Percentiles rank a stretch among this genome's conserved stretches.
phyloP scores from a whole-genome alignment of 306 rosid genomes.

The Styphnolobium japonicum region DNA sequence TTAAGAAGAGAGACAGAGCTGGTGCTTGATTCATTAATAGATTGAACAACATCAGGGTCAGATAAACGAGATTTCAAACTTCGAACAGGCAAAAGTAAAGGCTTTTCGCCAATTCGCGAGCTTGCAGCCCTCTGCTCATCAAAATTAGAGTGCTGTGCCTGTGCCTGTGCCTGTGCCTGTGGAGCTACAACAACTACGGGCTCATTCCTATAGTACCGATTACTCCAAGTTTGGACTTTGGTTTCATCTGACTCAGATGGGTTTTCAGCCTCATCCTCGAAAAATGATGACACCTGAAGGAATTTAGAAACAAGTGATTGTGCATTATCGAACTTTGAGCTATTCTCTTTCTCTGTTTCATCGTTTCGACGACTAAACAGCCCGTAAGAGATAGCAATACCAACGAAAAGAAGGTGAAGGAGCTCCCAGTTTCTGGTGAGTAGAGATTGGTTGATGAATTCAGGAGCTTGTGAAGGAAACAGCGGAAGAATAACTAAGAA shows the following conservation, averaged over 20 bases:
- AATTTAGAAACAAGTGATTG: constrained; percentile 65
- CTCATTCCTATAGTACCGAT: constrained; percentile 58
- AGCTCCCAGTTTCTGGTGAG: constrained; percentile 91
- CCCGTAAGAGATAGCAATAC: constrained; percentile 88
- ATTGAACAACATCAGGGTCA: constrained; percentile 18
- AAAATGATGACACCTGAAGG: constrained; percentile 72
- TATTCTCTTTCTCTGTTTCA: constrained; percentile 49
- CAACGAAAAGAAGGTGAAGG: constrained; percentile 77
- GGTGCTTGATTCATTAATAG: constrained; percentile 24
- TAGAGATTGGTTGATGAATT: constrained; percentile 64
- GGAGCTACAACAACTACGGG: constrained; percentile 62
- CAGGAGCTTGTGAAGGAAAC: constrained; percentile 86
- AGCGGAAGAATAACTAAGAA: constrained; percentile 68
- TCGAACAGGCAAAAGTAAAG: constrained; percentile 81
- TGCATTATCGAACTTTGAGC: constrained; percentile 64
- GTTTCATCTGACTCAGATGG: constrained; percentile 39
- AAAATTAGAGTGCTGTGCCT: constrained; percentile 31
- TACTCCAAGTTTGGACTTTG: constrained; percentile 76
- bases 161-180: constrained; percentile 7
- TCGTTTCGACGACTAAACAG: constrained; percentile 68
- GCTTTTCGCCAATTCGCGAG: constrained; percentile 40
- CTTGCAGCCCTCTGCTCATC: constrained; percentile 22
- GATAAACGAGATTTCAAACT: constrained; percentile 71
- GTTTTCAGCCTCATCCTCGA: constrained; percentile 62
- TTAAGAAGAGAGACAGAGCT: constrained; percentile 17